Evolutionary conservation across 257 asterid genomes (phyloP).

Genomic region (Nicotiana otophora): DNA sequence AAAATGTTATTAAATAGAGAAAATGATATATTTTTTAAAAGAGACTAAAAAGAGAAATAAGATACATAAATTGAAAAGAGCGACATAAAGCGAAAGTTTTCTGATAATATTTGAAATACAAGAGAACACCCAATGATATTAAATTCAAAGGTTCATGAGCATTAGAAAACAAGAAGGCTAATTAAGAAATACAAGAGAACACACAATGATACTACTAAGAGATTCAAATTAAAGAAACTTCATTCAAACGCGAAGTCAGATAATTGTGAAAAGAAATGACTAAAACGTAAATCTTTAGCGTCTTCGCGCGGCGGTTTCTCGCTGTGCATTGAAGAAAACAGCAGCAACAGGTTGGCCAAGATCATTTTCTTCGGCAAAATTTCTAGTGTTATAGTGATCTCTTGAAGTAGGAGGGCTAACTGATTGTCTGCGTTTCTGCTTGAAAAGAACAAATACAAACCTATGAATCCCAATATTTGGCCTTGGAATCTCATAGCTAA

Average conservation of each 20-base stretch:
- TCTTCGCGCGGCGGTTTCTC: constrained; percentile 85
- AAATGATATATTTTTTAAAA: too few relatives aligned
- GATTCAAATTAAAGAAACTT: not conserved
- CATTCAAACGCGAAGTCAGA: not conserved
- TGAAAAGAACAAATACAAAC: constrained; percentile 67
- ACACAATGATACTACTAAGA: not conserved
- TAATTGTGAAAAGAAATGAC: not conserved
- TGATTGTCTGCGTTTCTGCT: constrained; percentile 51
- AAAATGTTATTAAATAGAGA: too few relatives aligned
- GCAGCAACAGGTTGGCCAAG: constrained; percentile 87
- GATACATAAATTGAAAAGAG: too few relatives aligned
- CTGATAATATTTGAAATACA: too few relatives aligned
- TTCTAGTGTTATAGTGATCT: constrained; percentile 59
- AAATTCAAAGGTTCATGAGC: too few relatives aligned
- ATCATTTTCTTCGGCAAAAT: constrained; percentile 60
- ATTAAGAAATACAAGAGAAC: too few relatives aligned
- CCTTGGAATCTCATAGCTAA: constrained; percentile 61
- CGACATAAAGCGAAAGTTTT: too few relatives aligned
- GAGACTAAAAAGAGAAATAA: too few relatives aligned
- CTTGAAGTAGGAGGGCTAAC: constrained; percentile 51
- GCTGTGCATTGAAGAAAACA: constrained; percentile 83
- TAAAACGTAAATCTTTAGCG: constrained; percentile 28
- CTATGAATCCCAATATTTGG: constrained; percentile 83
- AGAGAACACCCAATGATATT: too few relatives aligned
- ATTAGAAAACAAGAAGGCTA: too few relatives aligned